A percentile compares a stretch with the other conserved stretches of the same genome.
Evolutionary conservation across 108 stramenopile species (phyloP).

Genomic region (Discostella pseudostelligera): DNA sequence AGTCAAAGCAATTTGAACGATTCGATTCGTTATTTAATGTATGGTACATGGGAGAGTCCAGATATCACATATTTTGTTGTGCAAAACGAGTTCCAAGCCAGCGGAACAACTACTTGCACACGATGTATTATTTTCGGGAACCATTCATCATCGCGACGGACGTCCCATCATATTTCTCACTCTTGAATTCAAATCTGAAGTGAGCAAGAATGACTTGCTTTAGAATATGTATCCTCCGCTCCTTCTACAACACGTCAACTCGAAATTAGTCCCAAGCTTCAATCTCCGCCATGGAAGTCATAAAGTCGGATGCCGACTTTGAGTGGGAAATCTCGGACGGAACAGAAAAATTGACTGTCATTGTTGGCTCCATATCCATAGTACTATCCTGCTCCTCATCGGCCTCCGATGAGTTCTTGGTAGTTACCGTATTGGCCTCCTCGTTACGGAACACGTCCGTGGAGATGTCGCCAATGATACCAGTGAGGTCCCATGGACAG

Average conservation of each 20-base stretch:
- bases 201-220: too few relatives aligned
- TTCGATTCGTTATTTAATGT: too few relatives aligned
- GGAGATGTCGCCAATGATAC: slow-evolving; percentile 33
- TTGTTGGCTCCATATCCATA: not conserved
- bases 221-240: too few relatives aligned
- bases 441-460: slow-evolving; percentile 7
- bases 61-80: too few relatives aligned
- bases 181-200: too few relatives aligned
- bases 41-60: too few relatives aligned
- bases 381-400: not conserved
- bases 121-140: too few relatives aligned
- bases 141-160: not conserved
- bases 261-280: slow-evolving; percentile 35
- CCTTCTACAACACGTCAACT: too few relatives aligned
- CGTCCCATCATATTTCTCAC: not conserved
- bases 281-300: slow-evolving; percentile 25
- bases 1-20: too few relatives aligned
- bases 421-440: not conserved
- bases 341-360: slow-evolving; percentile 16
- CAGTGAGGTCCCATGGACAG: slow-evolving; percentile 48
- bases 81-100: too few relatives aligned
- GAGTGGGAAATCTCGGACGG: slow-evolving; percentile 25
- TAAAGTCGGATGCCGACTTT: slow-evolving; percentile 10
- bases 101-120: too few relatives aligned
- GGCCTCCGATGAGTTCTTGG: slow-evolving; percentile 5